Base-by-base conservation (phyloP, 2,329 filamentous ascomycete species). In the Aspergillus glaucus region DNA sequence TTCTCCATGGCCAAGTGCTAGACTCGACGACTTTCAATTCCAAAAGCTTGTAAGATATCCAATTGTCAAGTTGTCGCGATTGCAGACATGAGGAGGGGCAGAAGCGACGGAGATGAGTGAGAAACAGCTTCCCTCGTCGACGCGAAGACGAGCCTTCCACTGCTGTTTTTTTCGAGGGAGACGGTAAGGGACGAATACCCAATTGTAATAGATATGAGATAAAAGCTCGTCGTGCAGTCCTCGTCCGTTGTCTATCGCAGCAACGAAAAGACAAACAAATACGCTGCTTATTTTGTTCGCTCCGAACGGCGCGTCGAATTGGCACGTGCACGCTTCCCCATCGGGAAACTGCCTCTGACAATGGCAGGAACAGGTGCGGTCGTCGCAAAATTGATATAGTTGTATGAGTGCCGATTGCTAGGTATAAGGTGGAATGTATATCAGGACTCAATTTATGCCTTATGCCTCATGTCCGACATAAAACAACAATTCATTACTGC, bases 1-100 rank as follows among this genome's bases (percentile, higher is more conserved):
- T 84, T 85, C 77, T 97, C 90, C 93, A 98, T 97, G 54, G 46
- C 51, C 49, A 46, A 42, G 19, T 43, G 15, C 37, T 17, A 22
- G 10, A 40, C 37, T 15, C 17, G 19, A 21, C 17, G 10, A 12
- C 5, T 2, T 7, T 14, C 17, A 12, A 19, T 10, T 6, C 9
- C 10, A 14, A 14, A 26, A 14, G 19, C 1, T n/a, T 26, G 14
- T 4, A 30, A 15, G 7, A 30, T 7, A 15, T 19, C 15, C 24
- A 22, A 17, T 17, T 14, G 41, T 43, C 24, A 43, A 22, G 22
- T n/a, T 15, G 8, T 43, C 21, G 41, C n/a, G 26, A 43, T 26
- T 10, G 26, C 10, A 42, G 41, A 22, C 41, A 43, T 43, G 24
- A 43, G 41, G 41, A 43, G 41, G 41, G 41, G 41, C 41, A 28